phyloP scores from a whole-genome alignment of 805 yeast genomes.

The Candida schatavii region DNA sequence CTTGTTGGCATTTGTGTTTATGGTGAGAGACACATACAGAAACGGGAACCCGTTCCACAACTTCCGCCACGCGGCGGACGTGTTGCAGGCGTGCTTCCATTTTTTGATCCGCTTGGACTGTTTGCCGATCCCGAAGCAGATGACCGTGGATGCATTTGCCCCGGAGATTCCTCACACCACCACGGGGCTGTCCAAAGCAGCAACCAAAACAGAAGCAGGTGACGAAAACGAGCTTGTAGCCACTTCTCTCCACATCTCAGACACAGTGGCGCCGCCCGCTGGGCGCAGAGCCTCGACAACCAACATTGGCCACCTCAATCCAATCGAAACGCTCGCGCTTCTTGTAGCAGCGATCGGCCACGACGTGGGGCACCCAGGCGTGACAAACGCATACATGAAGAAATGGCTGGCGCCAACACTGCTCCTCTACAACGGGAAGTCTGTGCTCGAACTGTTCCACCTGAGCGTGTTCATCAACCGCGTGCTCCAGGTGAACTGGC shows the following conservation, averaged over 20 bases:
- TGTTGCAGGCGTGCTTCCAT: conserved; percentile 82
- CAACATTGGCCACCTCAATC: conserved; percentile 19
- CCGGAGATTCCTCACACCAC: too few species aligned
- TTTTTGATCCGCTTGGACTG: conserved; percentile 47
- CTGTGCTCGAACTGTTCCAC: conserved; percentile 84
- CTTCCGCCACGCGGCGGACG: conserved; percentile 94
- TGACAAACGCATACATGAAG: conserved; percentile 73
- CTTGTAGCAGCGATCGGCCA: conserved; percentile 88
- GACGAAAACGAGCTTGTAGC: neutral
- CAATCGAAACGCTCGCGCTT: conserved; percentile 53
- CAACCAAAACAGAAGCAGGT: neutral
- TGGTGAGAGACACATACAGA: conserved; percentile 75
- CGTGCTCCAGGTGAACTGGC: conserved; percentile 33
- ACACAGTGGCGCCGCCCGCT: neutral
- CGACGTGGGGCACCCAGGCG: conserved; percentile 95
- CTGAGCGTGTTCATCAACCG: conserved; percentile 54
- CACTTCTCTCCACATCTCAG: neutral
- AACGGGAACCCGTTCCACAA: conserved; percentile 90
- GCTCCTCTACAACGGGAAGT: conserved; percentile 54
- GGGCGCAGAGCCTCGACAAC: neutral
- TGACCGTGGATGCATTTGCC: conserved; percentile 28
- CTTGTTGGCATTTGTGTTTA: conserved; percentile 58
- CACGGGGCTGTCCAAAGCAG: too few species aligned
- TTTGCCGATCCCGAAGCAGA: conserved; percentile 37
- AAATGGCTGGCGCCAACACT: conserved; percentile 63